Percentiles rank a stretch among this genome's conserved stretches.
Evolutionary conservation across 2,329 filamentous ascomycete genomes (phyloP).

Genomic region (Penicillium sp.): DNA sequence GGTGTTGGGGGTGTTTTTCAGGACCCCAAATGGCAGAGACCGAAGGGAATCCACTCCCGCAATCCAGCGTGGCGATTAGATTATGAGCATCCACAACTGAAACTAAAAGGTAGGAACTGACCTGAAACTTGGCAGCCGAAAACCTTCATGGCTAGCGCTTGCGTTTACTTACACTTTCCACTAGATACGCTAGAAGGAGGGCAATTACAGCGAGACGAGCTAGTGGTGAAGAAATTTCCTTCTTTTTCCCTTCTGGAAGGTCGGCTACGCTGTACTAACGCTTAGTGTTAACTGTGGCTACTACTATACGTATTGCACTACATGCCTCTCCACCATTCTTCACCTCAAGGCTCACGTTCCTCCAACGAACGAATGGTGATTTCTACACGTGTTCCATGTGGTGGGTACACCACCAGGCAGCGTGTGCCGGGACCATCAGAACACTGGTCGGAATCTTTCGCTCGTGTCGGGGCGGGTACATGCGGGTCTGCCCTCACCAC

Average conservation of each 20-base stretch:
- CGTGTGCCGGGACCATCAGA: background rate
- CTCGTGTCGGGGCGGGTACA: constrained; percentile 1
- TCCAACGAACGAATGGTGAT: background rate
- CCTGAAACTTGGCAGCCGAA: background rate
- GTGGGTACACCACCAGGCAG: constrained; percentile 1
- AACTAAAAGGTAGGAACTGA: background rate
- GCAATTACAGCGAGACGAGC: background rate
- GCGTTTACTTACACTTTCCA: background rate
- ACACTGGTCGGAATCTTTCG: background rate
- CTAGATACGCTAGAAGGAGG: background rate
- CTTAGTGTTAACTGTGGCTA: background rate
- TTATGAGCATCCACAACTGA: background rate
- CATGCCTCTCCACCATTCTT: background rate
- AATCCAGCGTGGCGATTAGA: constrained; percentile 1
- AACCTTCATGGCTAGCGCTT: constrained; percentile 1
- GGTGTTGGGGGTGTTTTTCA: background rate
- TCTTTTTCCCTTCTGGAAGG: background rate
- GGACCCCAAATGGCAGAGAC: background rate
- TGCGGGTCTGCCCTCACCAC: background rate
- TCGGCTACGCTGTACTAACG: background rate
- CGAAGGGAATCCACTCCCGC: background rate
- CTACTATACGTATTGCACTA: background rate
- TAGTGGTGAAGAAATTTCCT: constrained; percentile 1
- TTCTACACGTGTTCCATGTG: constrained; percentile 4
- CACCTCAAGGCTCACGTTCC: background rate